phyloP scores from a whole-genome alignment of 306 rosid species.

The Quercus agrifolia region DNA sequence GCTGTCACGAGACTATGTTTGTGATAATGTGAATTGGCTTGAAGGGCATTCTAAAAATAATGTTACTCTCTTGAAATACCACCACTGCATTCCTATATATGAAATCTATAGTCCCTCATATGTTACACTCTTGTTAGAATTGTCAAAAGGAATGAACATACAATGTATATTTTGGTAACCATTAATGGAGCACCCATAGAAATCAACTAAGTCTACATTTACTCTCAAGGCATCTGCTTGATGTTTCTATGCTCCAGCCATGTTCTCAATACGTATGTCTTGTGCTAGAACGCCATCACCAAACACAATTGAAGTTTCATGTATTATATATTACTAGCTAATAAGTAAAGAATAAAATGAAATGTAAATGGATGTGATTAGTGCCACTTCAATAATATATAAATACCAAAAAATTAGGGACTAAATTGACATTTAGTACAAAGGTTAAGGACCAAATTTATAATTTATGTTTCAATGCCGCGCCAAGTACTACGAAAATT shows the following conservation, averaged over 20 bases:
- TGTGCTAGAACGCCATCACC: conserved; percentile 79
- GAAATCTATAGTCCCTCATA: conserved; percentile 65
- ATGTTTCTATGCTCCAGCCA: conserved; percentile 62
- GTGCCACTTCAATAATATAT: too few relatives aligned
- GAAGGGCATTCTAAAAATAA: conserved; percentile 48
- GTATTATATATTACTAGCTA: too few relatives aligned
- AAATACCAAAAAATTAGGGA: too few relatives aligned
- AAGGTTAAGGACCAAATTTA: too few relatives aligned
- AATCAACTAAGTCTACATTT: conserved; percentile 59
- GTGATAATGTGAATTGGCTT: conserved; percentile 58
- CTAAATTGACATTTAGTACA: too few relatives aligned
- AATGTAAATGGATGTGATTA: too few relatives aligned
- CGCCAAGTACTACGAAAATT: too few relatives aligned
- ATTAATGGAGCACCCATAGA: conserved; percentile 51
- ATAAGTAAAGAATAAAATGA: too few relatives aligned
- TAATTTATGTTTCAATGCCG: too few relatives aligned
- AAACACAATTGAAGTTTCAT: conserved; percentile 46
- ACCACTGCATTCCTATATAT: conserved; percentile 79
- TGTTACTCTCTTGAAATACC: conserved; percentile 53
- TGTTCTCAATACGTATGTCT: conserved; percentile 62
- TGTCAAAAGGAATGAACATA: conserved; percentile 77
- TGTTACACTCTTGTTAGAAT: conserved; percentile 75
- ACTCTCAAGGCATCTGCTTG: conserved; percentile 76
- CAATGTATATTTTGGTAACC: conserved; percentile 65
- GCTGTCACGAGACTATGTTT: conserved; percentile 56